Evolutionary conservation across 2,329 filamentous ascomycete species (phyloP).

Genomic region (Fusarium nanum): DNA sequence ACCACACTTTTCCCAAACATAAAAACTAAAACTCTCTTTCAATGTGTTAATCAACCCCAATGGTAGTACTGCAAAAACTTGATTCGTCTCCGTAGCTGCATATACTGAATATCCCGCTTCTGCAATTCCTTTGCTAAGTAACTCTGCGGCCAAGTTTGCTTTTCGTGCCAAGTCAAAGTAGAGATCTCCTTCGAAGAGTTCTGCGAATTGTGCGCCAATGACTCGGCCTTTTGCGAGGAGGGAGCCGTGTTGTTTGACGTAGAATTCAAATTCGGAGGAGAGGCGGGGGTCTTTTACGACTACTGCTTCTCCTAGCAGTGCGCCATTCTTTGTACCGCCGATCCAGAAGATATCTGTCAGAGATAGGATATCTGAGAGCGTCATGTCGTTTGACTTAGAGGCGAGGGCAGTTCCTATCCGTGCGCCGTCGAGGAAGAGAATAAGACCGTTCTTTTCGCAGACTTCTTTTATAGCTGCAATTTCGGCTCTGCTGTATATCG

Average conservation of each 20-base stretch:
- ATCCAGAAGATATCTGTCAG: conserved; percentile 66
- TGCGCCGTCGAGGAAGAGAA: conserved; percentile 62
- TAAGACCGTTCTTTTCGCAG: conserved; percentile 55
- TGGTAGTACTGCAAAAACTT: conserved; percentile 61
- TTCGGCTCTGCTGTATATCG: conserved; percentile 59
- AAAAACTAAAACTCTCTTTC: conserved; percentile 59
- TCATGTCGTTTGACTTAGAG: conserved; percentile 57
- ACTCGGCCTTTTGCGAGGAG: conserved; percentile 62
- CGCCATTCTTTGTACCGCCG: conserved; percentile 64
- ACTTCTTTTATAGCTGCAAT: conserved; percentile 55
- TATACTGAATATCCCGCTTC: conserved; percentile 56
- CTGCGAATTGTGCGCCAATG: conserved; percentile 62
- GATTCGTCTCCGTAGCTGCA: conserved; percentile 62
- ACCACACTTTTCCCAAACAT: conserved; percentile 59
- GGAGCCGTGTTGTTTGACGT: conserved; percentile 63
- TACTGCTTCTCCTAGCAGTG: conserved; percentile 62
- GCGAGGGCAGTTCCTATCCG: conserved; percentile 58
- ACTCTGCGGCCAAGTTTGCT: conserved; percentile 59
- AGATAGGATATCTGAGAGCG: conserved; percentile 57
- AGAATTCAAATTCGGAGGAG: conserved; percentile 61
- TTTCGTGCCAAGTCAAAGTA: conserved; percentile 60
- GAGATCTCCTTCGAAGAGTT: conserved; percentile 58
- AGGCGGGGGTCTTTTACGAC: conserved; percentile 57
- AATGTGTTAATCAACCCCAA: conserved; percentile 52
- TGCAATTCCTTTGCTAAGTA: conserved; percentile 57